These are phyloP conservation scores for Suillus paluster DNA, from an alignment of 768 basidiomycete genomes.

Conservation along the genomic window DNA sequence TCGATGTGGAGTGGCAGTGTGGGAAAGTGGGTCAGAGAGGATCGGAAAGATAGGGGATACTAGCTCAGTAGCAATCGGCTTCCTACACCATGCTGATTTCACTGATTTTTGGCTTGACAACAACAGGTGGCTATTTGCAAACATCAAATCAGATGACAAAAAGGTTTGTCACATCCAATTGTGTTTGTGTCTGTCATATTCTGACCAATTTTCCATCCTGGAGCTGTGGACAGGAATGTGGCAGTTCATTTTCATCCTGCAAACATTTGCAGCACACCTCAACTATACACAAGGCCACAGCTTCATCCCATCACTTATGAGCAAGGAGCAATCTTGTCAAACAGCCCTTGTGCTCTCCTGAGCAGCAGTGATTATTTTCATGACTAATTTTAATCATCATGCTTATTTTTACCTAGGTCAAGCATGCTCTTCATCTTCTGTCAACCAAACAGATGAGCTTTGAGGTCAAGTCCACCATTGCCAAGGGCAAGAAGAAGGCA, in stretches of 20 bases:
- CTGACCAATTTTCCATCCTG: too few species aligned
- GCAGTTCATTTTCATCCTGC: conserved; percentile 6
- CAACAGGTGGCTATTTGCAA: conserved; percentile 1
- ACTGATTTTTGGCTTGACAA: not conserved
- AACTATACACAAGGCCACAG: conserved; percentile 13
- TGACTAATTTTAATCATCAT: too few species aligned
- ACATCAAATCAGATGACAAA: not conserved
- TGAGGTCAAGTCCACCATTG: not conserved
- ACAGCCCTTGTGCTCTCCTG: not conserved
- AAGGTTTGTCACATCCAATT: not conserved
- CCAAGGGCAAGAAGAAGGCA: not conserved
- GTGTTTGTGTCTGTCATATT: not conserved
- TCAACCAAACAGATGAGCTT: not conserved
- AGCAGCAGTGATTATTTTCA: not conserved
- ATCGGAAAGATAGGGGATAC: too few species aligned
- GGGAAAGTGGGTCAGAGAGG: too few species aligned
- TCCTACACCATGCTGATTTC: not conserved
- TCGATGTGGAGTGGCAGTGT: too few species aligned
- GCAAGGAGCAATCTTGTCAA: not conserved
- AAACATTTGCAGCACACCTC: conserved; percentile 7
- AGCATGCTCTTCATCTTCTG: not conserved
- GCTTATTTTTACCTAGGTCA: not conserved
- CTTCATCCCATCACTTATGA: not conserved
- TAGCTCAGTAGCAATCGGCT: too few species aligned
- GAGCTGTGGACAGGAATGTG: conserved; percentile 19